These are phyloP conservation scores for Coprinopsis cinerea DNA, from an alignment of 768 basidiomycete species.

Conservation along the genomic window DNA sequence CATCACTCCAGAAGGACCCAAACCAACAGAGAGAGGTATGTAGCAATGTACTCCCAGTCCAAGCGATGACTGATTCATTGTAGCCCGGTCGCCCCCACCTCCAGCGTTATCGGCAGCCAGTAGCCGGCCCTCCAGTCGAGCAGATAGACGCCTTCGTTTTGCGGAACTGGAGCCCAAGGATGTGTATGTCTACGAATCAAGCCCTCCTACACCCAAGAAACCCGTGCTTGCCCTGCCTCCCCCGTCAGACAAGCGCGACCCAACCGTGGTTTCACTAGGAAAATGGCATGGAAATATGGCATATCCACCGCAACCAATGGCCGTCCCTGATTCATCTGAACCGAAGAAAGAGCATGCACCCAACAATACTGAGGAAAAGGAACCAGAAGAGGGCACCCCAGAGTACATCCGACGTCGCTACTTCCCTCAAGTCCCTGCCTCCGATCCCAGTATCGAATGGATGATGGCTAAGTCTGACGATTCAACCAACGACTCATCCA, in stretches of 20 bases:
- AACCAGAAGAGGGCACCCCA: conserved; percentile 65
- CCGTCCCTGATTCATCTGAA: conserved; percentile 4
- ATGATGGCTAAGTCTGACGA: conserved; percentile 37
- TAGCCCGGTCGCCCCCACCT: conserved; percentile 30
- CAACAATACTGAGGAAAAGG: conserved; percentile 7
- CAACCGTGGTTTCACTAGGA: conserved; percentile 37
- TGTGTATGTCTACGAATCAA: conserved; percentile 79
- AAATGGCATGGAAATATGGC: conserved; percentile 26
- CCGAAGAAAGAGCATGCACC: not conserved
- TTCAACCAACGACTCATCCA: conserved; percentile 30
- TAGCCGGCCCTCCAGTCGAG: conserved; percentile 57
- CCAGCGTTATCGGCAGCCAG: conserved; percentile 41
- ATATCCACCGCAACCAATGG: conserved; percentile 1
- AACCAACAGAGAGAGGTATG: conserved; percentile 9
- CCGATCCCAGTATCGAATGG: conserved; percentile 80
- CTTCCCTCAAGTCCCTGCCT: conserved; percentile 65
- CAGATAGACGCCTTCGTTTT: conserved; percentile 61
- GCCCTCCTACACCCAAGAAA: conserved; percentile 67
- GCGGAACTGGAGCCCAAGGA: conserved; percentile 70
- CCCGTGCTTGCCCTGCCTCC: conserved; percentile 55
- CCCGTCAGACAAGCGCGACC: conserved; percentile 28
- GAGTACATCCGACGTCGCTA: conserved; percentile 80
- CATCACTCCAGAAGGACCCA: conserved; percentile 14
- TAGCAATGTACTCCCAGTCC: not conserved
- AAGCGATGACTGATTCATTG: conserved; percentile 2